Percentiles rank a stretch among this genome's conserved stretches.
These are phyloP conservation scores for Amauroascus verrucosus DNA, from an alignment of 2,329 filamentous ascomycete species.

Conservation along the genomic window DNA sequence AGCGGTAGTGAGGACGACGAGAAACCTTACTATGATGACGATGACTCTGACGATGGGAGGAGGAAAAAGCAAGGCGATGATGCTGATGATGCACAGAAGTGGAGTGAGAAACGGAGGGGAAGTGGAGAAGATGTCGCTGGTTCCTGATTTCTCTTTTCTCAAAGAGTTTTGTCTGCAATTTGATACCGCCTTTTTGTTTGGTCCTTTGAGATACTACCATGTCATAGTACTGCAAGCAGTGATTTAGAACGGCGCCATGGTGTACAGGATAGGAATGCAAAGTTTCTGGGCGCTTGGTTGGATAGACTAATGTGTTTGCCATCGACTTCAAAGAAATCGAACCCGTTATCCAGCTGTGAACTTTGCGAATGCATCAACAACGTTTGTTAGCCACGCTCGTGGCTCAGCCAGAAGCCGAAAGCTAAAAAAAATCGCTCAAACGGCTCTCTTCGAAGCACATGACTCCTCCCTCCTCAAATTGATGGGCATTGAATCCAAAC, in stretches of 20 bases:
- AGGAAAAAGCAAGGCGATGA: not conserved
- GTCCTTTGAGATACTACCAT: constrained; percentile 7
- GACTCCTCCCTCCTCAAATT: not conserved
- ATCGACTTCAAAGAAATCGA: not conserved
- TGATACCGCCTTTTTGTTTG: constrained; percentile 11
- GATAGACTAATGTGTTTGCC: not conserved
- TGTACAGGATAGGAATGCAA: not conserved
- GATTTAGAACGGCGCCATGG: not conserved
- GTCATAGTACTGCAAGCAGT: constrained; percentile 5
- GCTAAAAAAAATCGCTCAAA: not conserved
- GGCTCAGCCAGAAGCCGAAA: not conserved
- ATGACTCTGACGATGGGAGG: constrained; percentile 15
- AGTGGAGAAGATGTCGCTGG: constrained; percentile 15
- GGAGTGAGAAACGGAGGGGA: constrained; percentile 11
- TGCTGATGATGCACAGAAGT: not conserved
- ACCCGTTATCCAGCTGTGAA: too few species aligned
- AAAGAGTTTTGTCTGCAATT: too few species aligned
- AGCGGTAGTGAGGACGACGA: constrained; percentile 38
- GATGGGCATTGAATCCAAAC: not conserved
- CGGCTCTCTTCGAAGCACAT: not conserved
- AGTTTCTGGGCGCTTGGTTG: not conserved
- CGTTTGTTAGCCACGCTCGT: not conserved
- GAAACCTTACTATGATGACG: constrained; percentile 37
- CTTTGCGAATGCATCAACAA: too few species aligned
- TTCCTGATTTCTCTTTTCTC: not conserved